Percentiles rank a stretch among this genome's conserved stretches.
These are phyloP conservation scores for Tricholoma matsutake DNA, from an alignment of 768 basidiomycete species.

Conservation along the genomic window DNA sequence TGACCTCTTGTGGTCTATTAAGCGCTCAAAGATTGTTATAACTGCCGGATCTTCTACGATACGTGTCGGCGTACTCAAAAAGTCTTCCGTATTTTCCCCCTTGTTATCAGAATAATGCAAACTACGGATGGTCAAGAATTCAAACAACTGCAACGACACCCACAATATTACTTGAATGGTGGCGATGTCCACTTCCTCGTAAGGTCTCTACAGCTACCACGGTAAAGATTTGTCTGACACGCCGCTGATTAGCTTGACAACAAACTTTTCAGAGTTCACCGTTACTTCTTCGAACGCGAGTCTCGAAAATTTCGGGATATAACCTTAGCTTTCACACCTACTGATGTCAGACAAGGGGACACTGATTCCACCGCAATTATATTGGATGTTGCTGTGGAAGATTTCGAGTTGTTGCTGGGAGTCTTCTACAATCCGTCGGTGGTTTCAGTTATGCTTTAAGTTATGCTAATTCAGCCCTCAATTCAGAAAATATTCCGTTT, in stretches of 20 bases:
- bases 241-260: slow-evolving; percentile 47
- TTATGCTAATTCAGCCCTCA: background rate
- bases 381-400: slow-evolving; percentile 30
- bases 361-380: slow-evolving; percentile 41
- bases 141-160: slow-evolving; percentile 22
- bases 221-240: background rate
- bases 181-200: slow-evolving; percentile 57
- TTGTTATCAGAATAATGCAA: background rate
- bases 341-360: slow-evolving; percentile 33
- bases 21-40: background rate
- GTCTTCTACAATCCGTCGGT: slow-evolving; percentile 56
- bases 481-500: slow-evolving; percentile 52
- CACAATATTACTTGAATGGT: slow-evolving; percentile 47
- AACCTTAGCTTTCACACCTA: slow-evolving; percentile 27
- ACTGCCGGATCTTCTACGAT: background rate
- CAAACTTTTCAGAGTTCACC: slow-evolving; percentile 53
- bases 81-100: background rate
- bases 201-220: slow-evolving; percentile 12
- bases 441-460: background rate
- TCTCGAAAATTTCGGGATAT: slow-evolving; percentile 44
- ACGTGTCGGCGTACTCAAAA: background rate
- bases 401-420: slow-evolving; percentile 50
- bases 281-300: slow-evolving; percentile 63
- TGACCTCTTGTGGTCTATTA: background rate
- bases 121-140: slow-evolving; percentile 9